Evolutionary conservation across 495 filamentous ascomycete genomes (phyloP).

Genomic region (Talaromyces stipitatus): DNA sequence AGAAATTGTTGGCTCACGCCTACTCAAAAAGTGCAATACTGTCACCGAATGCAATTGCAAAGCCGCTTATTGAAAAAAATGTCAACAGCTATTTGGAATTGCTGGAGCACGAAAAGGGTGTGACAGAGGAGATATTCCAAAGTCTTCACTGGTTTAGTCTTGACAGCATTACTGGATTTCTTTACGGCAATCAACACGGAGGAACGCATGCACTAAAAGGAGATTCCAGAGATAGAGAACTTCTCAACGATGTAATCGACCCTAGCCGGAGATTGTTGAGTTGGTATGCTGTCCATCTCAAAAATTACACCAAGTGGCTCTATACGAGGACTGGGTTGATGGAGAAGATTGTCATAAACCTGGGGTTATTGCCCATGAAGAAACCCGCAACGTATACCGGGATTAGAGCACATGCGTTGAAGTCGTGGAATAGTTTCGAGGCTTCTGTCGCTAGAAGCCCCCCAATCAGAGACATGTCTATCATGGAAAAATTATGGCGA

Average conservation of each 20-base stretch:
- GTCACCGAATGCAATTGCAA: conserved; percentile 21
- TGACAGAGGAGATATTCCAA: conserved; percentile 26
- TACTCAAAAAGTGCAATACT: conserved; percentile 31
- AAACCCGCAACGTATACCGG: conserved; percentile 28
- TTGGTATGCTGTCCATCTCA: conserved; percentile 21
- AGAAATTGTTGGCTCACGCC: conserved; percentile 29
- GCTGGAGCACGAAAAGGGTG: background rate
- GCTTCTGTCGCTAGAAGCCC: background rate
- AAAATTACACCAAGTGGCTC: conserved; percentile 24
- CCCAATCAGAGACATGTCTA: conserved; percentile 7
- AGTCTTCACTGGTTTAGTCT: conserved; percentile 35
- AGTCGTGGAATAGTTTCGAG: conserved; percentile 11
- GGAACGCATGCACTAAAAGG: conserved; percentile 17
- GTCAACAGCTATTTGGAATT: background rate
- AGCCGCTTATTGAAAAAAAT: conserved; percentile 15
- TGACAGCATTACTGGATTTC: conserved; percentile 29
- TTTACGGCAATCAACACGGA: conserved; percentile 19
- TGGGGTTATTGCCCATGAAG: conserved; percentile 20
- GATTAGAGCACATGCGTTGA: conserved; percentile 22
- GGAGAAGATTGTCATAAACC: conserved; percentile 10
- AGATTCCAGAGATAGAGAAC: conserved; percentile 11
- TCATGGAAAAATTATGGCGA: conserved; percentile 8
- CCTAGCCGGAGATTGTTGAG: conserved; percentile 11
- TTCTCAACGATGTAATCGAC: conserved; percentile 27
- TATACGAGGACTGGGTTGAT: conserved; percentile 14